A percentile compares a stretch with the other conserved stretches of the same genome.
These are phyloP conservation scores for Hanseniaspora hatyaiensis DNA, from an alignment of 805 yeast genomes.

Conservation along the genomic window DNA sequence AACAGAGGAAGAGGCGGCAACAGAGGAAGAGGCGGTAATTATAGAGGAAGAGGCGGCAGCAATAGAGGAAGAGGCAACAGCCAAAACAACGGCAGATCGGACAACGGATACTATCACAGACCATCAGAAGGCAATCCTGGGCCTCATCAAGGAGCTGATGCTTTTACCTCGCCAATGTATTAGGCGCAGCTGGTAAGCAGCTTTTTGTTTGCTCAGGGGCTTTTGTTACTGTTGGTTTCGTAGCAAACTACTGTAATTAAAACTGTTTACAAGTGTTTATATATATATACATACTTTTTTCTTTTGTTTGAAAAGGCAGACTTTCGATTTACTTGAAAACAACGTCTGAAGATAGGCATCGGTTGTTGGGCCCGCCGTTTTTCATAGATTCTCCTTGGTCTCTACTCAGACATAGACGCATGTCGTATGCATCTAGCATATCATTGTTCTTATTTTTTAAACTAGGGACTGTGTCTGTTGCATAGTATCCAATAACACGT, in stretches of 20 bases:
- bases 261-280: not conserved
- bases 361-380: conserved; percentile 46
- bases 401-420: conserved; percentile 55
- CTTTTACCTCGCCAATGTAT: not conserved
- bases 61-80: conserved; percentile 22
- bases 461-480: conserved; percentile 33
- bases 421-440: conserved; percentile 75
- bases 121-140: conserved; percentile 1
- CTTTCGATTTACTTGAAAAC: conserved; percentile 40
- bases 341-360: conserved; percentile 58
- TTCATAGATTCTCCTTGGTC: conserved; percentile 46
- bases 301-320: too few species aligned
- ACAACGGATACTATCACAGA: not conserved
- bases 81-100: conserved; percentile 18
- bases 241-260: too few species aligned
- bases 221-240: too few species aligned
- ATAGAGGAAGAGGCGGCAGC: conserved; percentile 29
- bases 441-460: conserved; percentile 37
- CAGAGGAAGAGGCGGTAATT: conserved; percentile 30
- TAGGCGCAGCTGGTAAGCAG: not conserved
- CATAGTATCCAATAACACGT: conserved; percentile 79
- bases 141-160: too few species aligned
- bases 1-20: conserved; percentile 25
- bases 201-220: too few species aligned
- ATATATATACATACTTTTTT: not conserved